Evolutionary conservation across 2,329 filamentous ascomycete genomes (phyloP), one percentile per base, ranked within the genome.

Genomic region (Aspergillus chevalieri): DNA sequence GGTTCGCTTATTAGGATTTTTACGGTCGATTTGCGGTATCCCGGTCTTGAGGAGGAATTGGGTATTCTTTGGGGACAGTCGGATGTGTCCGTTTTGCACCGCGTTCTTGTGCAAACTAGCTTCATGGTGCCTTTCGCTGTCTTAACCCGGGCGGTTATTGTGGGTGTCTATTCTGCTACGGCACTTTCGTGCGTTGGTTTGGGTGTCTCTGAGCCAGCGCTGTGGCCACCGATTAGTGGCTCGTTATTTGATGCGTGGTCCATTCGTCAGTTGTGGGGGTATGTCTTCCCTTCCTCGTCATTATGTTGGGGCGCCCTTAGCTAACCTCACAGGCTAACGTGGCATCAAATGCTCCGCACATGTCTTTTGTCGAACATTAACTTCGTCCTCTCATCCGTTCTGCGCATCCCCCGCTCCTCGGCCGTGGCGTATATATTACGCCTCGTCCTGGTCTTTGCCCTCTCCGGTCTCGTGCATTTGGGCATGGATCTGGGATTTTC

Each of bases 271-370:
- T 44, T 60, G 17, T 60, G 58, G 58, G 53, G 52, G 58, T 59
- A 46, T 34, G 50, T 6, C 4, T 22, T 22, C 4, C 21, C 21
- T 6, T 6, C 21, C 3, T 22, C 21, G 6, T 6, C 21, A 22
- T 22, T 22, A 22, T 6, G 4, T 22, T 22, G 4, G 6, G 21
- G 6, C 21, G 6, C 21, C 6, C 21, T 22, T 22, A 4, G 21
- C 21, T 22, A 22, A 22, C 21, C 2, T 8, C 3, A 17, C 15
- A 60, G 57, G 12, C 43, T 44, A 24, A 26, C 51, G 10, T 60
- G 58, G 58, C 58, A 60, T 19, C 58, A 60, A 49, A 49, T 43
- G 33, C 51, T 59, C 22, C 58, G 58, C 28, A 38, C 44, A 6
- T 49, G 50, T 1, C 47, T 58, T 3, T 28, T 46, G 15, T 47